A percentile compares a stretch with the other conserved stretches of the same genome.
Conservation (phyloP, 306 rosid genomes). For the Cucumis sativus region DNA sequence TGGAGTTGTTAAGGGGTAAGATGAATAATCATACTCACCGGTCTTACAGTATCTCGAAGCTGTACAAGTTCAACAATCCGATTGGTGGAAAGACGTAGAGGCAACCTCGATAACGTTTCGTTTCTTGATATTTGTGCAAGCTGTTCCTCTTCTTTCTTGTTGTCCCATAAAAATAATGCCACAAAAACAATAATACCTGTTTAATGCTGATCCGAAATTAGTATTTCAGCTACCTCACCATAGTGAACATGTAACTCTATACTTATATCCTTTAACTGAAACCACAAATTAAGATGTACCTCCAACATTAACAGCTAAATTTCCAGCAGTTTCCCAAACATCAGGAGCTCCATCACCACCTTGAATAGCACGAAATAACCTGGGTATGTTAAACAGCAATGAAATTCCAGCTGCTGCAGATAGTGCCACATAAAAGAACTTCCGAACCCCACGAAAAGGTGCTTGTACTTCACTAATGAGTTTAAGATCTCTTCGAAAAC, state of each 20-base stretch:
- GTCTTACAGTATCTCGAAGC: conserved; percentile 84
- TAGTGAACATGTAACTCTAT: not conserved
- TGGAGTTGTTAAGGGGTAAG: not conserved
- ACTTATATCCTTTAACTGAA: not conserved
- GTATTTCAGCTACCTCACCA: conserved; percentile 12
- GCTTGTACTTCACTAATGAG: conserved; percentile 99
- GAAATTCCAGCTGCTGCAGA: conserved; percentile 95
- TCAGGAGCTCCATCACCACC: conserved; percentile 86
- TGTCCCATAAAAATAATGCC: conserved; percentile 90
- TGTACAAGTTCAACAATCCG: conserved; percentile 95
- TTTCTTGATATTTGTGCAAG: conserved; percentile 71
- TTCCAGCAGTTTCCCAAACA: conserved; percentile 75
- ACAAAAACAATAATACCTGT: conserved; percentile 67
- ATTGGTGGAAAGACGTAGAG: conserved; percentile 90
- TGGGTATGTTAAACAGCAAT: conserved; percentile 51
- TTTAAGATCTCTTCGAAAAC: conserved; percentile 95
- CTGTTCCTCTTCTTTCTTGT: conserved; percentile 92
- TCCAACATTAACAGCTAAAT: conserved; percentile 79
- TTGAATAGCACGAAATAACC: conserved; percentile 48
- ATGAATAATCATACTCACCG: conserved; percentile 43
- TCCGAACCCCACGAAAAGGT: conserved; percentile 91
- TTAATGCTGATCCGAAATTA: conserved; percentile 55
- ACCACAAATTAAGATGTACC: conserved; percentile 31
- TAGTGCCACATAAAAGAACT: conserved; percentile 69
- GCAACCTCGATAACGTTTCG: conserved; percentile 85